Conservation (phyloP, 2,329 filamentous ascomycete genomes). For the Curvularia hawaiiensis region DNA sequence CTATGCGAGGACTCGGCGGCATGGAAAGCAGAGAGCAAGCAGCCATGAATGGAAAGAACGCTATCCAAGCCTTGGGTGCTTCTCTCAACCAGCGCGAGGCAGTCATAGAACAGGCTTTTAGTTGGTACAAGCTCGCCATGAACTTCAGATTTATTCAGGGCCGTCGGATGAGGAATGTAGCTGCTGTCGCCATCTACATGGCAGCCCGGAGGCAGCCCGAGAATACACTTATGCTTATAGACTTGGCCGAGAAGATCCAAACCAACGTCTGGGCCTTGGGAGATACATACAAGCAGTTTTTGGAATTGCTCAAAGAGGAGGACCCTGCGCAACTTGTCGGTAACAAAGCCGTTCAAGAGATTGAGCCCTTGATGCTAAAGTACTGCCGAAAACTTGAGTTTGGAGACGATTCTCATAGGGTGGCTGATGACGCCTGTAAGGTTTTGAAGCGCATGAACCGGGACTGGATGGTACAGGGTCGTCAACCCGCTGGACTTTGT, state of each 20-base stretch:
- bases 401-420: conserved; percentile 76
- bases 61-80: conserved; percentile 47
- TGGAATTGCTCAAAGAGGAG: conserved; percentile 69
- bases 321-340: conserved; percentile 50
- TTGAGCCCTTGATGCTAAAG: conserved; percentile 88
- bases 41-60: conserved; percentile 60
- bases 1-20: conserved; percentile 54
- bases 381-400: conserved; percentile 95
- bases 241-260: conserved; percentile 82
- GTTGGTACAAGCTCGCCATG: conserved; percentile 55
- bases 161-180: conserved; percentile 81
- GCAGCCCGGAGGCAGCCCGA: conserved; percentile 79
- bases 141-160: conserved; percentile 68
- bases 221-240: conserved; percentile 91
- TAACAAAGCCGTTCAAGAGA: conserved; percentile 67
- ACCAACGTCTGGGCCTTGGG: conserved; percentile 94
- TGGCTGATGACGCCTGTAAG: conserved; percentile 85
- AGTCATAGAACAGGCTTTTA: conserved; percentile 47
- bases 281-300: conserved; percentile 83
- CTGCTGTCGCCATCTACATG: conserved; percentile 89
- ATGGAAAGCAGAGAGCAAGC: conserved; percentile 66
- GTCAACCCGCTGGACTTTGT: conserved; percentile 90
- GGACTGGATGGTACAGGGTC: conserved; percentile 96
- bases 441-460: conserved; percentile 92
- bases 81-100: conserved; percentile 46